Base-by-base conservation (phyloP, 1,284 basidiomycete genomes). In the Rhizoctonia solani region DNA sequence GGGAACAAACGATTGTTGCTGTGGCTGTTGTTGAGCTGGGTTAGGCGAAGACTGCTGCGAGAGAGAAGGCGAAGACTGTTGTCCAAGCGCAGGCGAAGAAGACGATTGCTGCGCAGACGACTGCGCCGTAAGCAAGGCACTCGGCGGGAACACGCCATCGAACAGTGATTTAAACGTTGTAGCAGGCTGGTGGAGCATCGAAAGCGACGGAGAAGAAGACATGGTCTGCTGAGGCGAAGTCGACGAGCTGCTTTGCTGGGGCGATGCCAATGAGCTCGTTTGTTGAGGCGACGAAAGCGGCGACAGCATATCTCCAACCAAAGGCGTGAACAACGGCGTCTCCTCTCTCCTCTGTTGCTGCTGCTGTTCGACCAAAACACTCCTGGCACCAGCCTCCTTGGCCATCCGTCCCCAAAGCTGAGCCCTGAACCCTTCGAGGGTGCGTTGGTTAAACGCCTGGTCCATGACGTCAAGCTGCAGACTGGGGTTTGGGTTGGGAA, bases 21-120 rank as follows among this genome's bases (percentile, higher is more conserved):
- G 9, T n/a, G n/a, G n/a, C n/a, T n/a, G n/a, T n/a, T n/a, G n/a
- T n/a, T n/a, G n/a, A n/a, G n/a, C n/a, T n/a, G n/a, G n/a, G n/a
- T n/a, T n/a, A n/a, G n/a, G n/a, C n/a, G n/a, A n/a, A n/a, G n/a
- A n/a, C n/a, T n/a, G n/a, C n/a, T 37, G 41, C 30, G 59, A 71
- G 27, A 71, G 58, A 49, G 72, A 73, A 39, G 61, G 73, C 49
- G 37, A n/a, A n/a, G n/a, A n/a, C n/a, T n/a, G n/a, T n/a, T n/a
- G n/a, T n/a, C n/a, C n/a, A n/a, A n/a, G n/a, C n/a, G n/a, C n/a
- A n/a, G n/a, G n/a, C n/a, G n/a, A n/a, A n/a, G n/a, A n/a, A n/a
- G n/a, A n/a, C n/a, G n/a, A n/a, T n/a, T n/a, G n/a, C n/a, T n/a
- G n/a, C n/a, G n/a, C n/a, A n/a, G n/a, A n/a, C n/a, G n/a, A n/a